These are phyloP conservation scores for Neurospora sp. DNA, from an alignment of 495 filamentous ascomycete species.

Conservation along the genomic window DNA sequence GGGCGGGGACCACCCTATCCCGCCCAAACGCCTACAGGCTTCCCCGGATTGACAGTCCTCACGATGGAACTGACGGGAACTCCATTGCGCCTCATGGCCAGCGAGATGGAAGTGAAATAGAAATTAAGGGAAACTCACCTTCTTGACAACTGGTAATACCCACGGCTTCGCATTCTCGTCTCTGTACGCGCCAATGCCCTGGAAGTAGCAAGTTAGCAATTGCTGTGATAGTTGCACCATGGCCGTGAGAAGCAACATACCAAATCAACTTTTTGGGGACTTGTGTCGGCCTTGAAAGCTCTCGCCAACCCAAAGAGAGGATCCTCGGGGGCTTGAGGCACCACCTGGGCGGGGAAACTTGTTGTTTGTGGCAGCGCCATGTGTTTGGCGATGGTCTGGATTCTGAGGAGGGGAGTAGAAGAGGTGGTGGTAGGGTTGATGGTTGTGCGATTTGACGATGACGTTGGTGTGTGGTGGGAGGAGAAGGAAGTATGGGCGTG, in stretches of 20 bases:
- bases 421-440: conserved; percentile 1
- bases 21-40: background rate
- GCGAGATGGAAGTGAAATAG: background rate
- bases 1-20: conserved; percentile 15
- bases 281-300: conserved; percentile 75
- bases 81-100: background rate
- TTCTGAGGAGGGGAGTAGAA: conserved; percentile 25
- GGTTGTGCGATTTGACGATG: conserved; percentile 4
- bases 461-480: background rate
- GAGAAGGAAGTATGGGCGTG: background rate
- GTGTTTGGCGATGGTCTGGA: conserved; percentile 36
- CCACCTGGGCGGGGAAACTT: conserved; percentile 65
- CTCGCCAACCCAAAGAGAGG: conserved; percentile 90
- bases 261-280: conserved; percentile 84
- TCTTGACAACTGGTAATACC: conserved; percentile 92
- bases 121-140: conserved; percentile 46
- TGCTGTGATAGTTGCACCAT: background rate
- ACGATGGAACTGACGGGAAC: background rate
- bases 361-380: conserved; percentile 39
- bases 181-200: conserved; percentile 91
- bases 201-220: background rate
- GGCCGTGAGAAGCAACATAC: conserved; percentile 16
- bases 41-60: background rate
- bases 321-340: conserved; percentile 89
- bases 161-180: conserved; percentile 97